phyloP scores from a whole-genome alignment of 495 filamentous ascomycete species.

The Rostrohypoxylon terebratum region DNA sequence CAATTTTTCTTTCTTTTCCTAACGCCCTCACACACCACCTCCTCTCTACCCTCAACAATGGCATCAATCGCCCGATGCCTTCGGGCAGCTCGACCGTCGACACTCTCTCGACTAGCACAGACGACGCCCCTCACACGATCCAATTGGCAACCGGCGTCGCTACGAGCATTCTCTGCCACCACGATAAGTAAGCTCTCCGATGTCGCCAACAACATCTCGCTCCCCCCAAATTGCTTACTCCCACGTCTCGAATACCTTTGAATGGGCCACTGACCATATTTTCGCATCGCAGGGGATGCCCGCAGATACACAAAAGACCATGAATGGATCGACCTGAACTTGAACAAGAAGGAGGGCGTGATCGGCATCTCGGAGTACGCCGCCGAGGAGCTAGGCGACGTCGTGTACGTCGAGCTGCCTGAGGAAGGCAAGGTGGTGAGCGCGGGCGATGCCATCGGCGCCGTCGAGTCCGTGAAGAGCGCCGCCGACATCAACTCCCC shows the following conservation, averaged over 20 bases:
- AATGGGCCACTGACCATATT: background rate
- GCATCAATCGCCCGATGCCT: constrained; percentile 64
- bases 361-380: constrained; percentile 94
- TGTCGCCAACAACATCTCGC: constrained; percentile 37
- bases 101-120: constrained; percentile 52
- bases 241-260: background rate
- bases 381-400: constrained; percentile 89
- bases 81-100: constrained; percentile 57
- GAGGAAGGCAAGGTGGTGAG: constrained; percentile 68
- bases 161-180: constrained; percentile 59
- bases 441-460: constrained; percentile 84
- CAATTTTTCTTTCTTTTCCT: constrained; percentile 2
- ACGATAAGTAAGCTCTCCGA: constrained; percentile 57
- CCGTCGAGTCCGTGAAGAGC: constrained; percentile 97
- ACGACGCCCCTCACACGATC: constrained; percentile 48
- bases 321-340: constrained; percentile 93
- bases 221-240: background rate
- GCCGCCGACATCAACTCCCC: constrained; percentile 96
- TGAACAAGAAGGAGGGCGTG: constrained; percentile 74
- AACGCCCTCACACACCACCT: background rate
- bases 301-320: constrained; percentile 98
- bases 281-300: constrained; percentile 57
- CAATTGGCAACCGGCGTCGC: constrained; percentile 43
- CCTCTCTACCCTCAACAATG: constrained; percentile 48
- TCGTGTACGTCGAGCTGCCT: constrained; percentile 96